phyloP scores from a whole-genome alignment of 2,329 filamentous ascomycete genomes.

The Colletotrichum melonis region DNA sequence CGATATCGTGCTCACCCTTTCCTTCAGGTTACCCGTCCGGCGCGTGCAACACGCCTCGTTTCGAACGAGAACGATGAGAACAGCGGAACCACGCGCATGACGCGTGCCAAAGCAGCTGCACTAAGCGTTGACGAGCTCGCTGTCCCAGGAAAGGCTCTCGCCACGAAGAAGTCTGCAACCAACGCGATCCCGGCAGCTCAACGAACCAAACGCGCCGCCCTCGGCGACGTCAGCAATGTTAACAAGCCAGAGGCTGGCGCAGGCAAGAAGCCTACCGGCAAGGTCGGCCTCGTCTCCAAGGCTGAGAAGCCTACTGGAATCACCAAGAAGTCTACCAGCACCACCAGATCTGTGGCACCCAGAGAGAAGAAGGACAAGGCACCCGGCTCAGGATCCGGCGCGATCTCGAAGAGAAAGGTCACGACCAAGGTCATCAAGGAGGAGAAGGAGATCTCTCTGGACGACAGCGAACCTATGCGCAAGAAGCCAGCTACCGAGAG shows the following conservation, averaged over 20 bases:
- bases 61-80: conserved; percentile 98
- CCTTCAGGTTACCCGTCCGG: conserved; percentile 70
- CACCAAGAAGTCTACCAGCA: conserved; percentile 73
- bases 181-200: conserved; percentile 58
- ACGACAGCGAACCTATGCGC: conserved; percentile 75
- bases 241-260: conserved; percentile 79
- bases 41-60: conserved; percentile 75
- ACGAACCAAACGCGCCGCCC: conserved; percentile 79
- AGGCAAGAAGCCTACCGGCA: conserved; percentile 78
- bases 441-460: conserved; percentile 70
- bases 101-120: conserved; percentile 90
- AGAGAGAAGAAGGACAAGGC: conserved; percentile 81
- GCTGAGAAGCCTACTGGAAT: conserved; percentile 84
- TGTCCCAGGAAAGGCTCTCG: conserved; percentile 72
- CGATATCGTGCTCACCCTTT: conserved; percentile 40
- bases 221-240: conserved; percentile 97
- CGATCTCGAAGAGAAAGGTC: conserved; percentile 62
- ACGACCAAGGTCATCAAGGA: conserved; percentile 72
- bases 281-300: conserved; percentile 81
- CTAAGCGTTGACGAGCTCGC: conserved; percentile 72
- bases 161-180: conserved; percentile 74
- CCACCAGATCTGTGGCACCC: conserved; percentile 71
- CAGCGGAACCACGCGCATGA: conserved; percentile 81
- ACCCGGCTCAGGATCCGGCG: conserved; percentile 77
- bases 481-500: conserved; percentile 68